Base-by-base conservation (phyloP, 768 basidiomycete genomes). In the Suillus variegatus region DNA sequence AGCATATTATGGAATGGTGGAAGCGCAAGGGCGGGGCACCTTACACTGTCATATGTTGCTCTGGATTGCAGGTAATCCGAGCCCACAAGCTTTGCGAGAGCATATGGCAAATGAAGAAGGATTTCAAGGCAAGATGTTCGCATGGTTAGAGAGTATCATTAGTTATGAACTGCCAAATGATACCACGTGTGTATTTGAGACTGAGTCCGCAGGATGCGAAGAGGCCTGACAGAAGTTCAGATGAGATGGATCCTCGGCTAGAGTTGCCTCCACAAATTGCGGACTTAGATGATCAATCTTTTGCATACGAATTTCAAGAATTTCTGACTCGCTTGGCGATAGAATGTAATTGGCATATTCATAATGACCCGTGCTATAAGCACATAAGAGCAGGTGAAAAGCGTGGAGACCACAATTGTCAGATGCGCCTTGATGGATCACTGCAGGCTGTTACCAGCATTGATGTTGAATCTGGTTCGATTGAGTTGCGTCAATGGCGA, bases 301-400 rank as follows among this genome's bases (percentile, higher is more conserved):
- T 46, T 10, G 9, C 0, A 4, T 4, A n/a, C 16, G 46, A 46
- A n/a, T 46, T 46, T 28, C 9, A n/a, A 9, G 46, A n/a, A 10
- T 46, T 46, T n/a, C 4, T 46, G 20, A n/a, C 20, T 3, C 10
- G 20, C 4, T 9, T 46, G 0, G 46, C 46, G 0, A 10, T 62
- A 2, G 61, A 65, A 3, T 69, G 36, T 16, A 67, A 69, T 35
- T 67, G 64, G 68, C 68, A 69, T 25, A 43, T 32, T 0, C 68
- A 69, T 16, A 40, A 7, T 12, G 28, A 51, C 1, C 64, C 69
- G 0, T 70, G 69, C 25, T 68, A 49, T 47, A 70, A 70, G 22
- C 58, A 70, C 28, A 28, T 28, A 28, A 28, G 28, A 28, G 28
- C 28, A 28, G 28, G 28, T 28, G 28, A 28, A 28, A 28, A 28